Evolutionary conservation across 177 flowering plant genomes (phyloP).

Genomic region (Tripterygium wilfordii): DNA sequence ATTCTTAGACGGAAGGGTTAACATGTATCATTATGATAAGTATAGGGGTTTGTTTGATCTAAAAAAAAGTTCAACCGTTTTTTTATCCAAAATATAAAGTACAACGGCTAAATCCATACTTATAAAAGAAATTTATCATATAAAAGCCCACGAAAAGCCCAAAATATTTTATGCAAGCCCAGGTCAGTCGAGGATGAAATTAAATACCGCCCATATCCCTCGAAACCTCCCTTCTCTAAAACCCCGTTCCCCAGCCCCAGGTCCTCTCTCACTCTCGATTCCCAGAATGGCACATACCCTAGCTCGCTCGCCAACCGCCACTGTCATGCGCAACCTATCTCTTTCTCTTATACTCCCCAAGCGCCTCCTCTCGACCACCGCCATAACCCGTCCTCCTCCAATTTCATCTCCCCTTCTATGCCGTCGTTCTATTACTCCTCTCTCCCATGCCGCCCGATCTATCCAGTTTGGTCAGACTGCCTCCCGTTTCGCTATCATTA

Average conservation of each 20-base stretch:
- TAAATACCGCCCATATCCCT: too few species aligned
- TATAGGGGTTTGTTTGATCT: too few species aligned
- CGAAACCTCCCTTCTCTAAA: not conserved
- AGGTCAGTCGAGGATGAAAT: too few species aligned
- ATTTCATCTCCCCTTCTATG: not conserved
- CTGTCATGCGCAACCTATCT: conserved; percentile 15
- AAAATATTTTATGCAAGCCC: too few species aligned
- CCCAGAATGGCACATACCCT: conserved; percentile 2
- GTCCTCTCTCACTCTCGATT: too few species aligned
- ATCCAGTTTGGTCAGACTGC: not conserved
- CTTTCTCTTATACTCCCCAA: conserved; percentile 14
- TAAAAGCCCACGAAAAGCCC: too few species aligned
- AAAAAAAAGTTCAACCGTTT: too few species aligned
- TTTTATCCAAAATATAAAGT: too few species aligned
- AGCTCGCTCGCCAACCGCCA: conserved; percentile 4
- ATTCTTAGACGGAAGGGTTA: too few species aligned
- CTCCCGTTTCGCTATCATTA: not conserved
- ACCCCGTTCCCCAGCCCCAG: not conserved
- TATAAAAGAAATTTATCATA: too few species aligned
- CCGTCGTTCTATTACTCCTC: not conserved
- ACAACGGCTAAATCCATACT: too few species aligned
- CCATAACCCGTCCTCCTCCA: conserved; percentile 2
- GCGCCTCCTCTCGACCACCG: conserved; percentile 21
- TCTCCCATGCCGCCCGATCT: not conserved
- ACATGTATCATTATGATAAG: too few species aligned